These are phyloP conservation scores for Xerocomellus chrysenteron DNA, from an alignment of 768 basidiomycete genomes.

Conservation along the genomic window DNA sequence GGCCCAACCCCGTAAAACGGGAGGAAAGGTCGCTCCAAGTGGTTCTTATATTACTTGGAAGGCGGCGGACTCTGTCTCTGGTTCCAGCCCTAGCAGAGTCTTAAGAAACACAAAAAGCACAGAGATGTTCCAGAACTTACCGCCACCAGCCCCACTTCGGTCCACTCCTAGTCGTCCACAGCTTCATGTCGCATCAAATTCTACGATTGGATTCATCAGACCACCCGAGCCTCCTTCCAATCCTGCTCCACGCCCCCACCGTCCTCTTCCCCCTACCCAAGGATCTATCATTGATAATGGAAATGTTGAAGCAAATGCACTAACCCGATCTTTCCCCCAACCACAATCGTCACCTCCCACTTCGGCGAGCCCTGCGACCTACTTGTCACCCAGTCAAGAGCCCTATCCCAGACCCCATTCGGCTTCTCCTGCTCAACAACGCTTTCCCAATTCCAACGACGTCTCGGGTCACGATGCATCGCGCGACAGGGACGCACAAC, in stretches of 20 bases:
- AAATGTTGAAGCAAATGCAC: slow-evolving; percentile 18
- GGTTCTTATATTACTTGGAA: slow-evolving; percentile 24
- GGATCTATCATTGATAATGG: slow-evolving; percentile 18
- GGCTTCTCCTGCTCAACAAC: slow-evolving; percentile 41
- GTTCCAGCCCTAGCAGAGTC: slow-evolving; percentile 33
- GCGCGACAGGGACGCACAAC: slow-evolving; percentile 32
- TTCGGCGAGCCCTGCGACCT: slow-evolving; percentile 21
- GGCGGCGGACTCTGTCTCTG: slow-evolving; percentile 33
- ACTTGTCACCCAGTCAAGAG: slow-evolving; percentile 50
- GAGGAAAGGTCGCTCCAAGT: slow-evolving; percentile 27
- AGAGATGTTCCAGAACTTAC: slow-evolving; percentile 26
- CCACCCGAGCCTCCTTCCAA: slow-evolving; percentile 18
- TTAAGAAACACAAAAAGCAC: slow-evolving; percentile 31
- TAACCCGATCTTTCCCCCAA: slow-evolving; percentile 22
- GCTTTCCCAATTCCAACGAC: slow-evolving; percentile 25
- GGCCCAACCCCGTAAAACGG: slow-evolving; percentile 12
- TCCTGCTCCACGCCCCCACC: slow-evolving; percentile 23
- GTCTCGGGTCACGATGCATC: slow-evolving; percentile 12
- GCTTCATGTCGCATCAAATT: slow-evolving; percentile 22
- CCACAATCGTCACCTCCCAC: slow-evolving; percentile 24
- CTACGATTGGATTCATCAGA: slow-evolving; percentile 12
- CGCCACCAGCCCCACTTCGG: slow-evolving; percentile 23
- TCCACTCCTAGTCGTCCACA: slow-evolving; percentile 31
- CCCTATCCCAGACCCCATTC: slow-evolving; percentile 65
- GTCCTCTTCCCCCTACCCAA: slow-evolving; percentile 33